Percentiles rank a stretch among this genome's conserved stretches.
phyloP scores from a whole-genome alignment of 148 eudicot species.

The Euryodendron excelsum region DNA sequence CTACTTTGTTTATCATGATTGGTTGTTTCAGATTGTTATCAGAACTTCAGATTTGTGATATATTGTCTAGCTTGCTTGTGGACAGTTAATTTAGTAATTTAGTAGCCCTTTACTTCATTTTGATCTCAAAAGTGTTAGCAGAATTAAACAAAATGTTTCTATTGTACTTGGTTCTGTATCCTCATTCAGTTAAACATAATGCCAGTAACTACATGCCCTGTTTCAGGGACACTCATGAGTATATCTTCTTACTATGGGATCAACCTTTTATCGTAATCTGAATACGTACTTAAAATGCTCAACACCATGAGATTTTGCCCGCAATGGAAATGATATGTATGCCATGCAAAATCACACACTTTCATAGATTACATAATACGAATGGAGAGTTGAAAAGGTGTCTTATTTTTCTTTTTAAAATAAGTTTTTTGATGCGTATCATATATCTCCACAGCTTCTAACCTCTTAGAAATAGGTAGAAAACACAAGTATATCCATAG shows the following conservation, averaged over 20 bases:
- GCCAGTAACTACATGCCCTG: background rate
- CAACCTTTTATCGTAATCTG: background rate
- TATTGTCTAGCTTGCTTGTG: background rate
- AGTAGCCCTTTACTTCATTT: background rate
- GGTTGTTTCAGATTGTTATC: background rate
- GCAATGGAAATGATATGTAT: too few relatives aligned
- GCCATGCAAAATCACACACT: too few relatives aligned
- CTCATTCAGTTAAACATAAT: background rate
- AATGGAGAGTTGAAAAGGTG: background rate
- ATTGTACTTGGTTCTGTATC: background rate
- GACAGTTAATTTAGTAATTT: background rate
- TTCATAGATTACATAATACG: background rate
- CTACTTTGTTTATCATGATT: background rate
- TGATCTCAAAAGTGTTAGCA: background rate
- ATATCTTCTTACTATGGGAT: background rate
- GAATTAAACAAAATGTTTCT: background rate
- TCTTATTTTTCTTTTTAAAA: background rate
- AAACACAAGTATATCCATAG: too few relatives aligned
- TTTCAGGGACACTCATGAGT: background rate
- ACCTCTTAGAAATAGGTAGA: too few relatives aligned
- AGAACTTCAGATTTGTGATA: background rate
- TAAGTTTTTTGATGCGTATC: too few relatives aligned
- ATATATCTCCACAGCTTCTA: too few relatives aligned
- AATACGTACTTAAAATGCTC: background rate
- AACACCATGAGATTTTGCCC: constrained; percentile 2